A percentile compares a stretch with the other conserved stretches of the same genome.
phyloP scores from a whole-genome alignment of 2,329 filamentous ascomycete genomes.

The Mycogone perniciosa region DNA sequence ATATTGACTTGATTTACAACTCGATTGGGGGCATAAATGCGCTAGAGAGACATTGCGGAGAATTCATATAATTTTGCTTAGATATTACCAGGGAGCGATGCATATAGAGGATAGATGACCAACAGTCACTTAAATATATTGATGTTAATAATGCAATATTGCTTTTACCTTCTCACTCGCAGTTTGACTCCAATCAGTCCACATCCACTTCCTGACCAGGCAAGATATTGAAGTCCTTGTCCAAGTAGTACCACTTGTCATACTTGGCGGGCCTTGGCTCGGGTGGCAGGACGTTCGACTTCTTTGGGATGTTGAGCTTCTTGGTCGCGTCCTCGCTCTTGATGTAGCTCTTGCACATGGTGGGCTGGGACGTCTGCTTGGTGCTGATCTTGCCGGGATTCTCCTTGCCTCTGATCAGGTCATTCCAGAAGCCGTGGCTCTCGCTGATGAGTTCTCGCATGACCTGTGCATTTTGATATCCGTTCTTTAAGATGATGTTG shows the following conservation, averaged over 20 bases:
- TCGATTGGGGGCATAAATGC: too few species aligned
- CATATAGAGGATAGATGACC: too few species aligned
- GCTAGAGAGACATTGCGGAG: too few species aligned
- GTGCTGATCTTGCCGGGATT: slow-evolving; percentile 33
- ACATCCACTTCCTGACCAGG: slow-evolving; percentile 9
- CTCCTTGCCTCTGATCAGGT: slow-evolving; percentile 32
- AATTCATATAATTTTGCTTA: too few species aligned
- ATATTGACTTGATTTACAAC: neutral
- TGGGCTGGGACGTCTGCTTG: slow-evolving; percentile 33
- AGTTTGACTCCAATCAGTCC: neutral
- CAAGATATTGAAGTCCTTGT: slow-evolving; percentile 27
- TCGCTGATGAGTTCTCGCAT: slow-evolving; percentile 27
- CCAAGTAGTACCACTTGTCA: slow-evolving; percentile 33
- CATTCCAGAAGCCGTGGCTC: slow-evolving; percentile 34
- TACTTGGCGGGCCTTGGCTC: slow-evolving; percentile 27
- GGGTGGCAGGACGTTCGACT: slow-evolving; percentile 24
- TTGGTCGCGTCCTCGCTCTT: slow-evolving; percentile 25
- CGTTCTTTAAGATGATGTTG: slow-evolving; percentile 31
- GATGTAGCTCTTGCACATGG: slow-evolving; percentile 27
- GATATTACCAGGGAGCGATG: too few species aligned
- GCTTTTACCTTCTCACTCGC: neutral
- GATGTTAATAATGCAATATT: neutral
- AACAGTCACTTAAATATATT: neutral
- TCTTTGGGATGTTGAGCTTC: slow-evolving; percentile 25
- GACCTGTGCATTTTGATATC: slow-evolving; percentile 30